Percentiles rank a stretch among this genome's conserved stretches.
Conservation (phyloP, 2,329 filamentous ascomycete genomes). For the Rhinocladiella mackenziei region DNA sequence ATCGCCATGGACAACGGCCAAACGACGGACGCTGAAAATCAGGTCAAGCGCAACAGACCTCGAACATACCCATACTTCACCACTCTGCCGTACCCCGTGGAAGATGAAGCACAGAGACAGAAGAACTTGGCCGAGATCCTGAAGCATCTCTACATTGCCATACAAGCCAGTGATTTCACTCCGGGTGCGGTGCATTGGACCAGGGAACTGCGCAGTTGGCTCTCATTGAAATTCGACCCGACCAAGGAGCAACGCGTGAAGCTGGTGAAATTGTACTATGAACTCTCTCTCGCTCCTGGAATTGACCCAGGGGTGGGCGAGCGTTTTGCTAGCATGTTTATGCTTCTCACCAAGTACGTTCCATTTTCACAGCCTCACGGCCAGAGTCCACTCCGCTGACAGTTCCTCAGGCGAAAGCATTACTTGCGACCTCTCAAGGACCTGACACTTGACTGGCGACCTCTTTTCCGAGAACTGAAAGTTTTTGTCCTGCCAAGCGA, state of each 20-base stretch:
- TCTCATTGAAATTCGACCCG: constrained; percentile 95
- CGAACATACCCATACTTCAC: constrained; percentile 91
- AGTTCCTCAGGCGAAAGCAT: constrained; percentile 71
- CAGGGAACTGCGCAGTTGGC: constrained; percentile 89
- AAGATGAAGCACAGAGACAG: constrained; percentile 73
- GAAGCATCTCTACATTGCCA: constrained; percentile 85
- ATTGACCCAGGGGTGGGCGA: constrained; percentile 78
- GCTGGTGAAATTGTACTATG: constrained; percentile 88
- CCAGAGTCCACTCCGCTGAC: constrained; percentile 27
- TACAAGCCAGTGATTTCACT: constrained; percentile 89
- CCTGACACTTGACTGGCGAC: constrained; percentile 86
- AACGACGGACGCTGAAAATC: constrained; percentile 46
- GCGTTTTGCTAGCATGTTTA: constrained; percentile 94
- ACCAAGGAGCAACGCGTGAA: constrained; percentile 76
- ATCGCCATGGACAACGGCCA: constrained; percentile 47
- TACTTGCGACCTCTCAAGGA: constrained; percentile 89
- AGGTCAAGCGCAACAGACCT: constrained; percentile 67
- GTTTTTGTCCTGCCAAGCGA: constrained; percentile 83
- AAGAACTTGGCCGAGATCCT: constrained; percentile 79
- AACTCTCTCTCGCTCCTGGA: constrained; percentile 84
- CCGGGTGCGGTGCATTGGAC: constrained; percentile 96
- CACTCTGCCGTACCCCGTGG: constrained; percentile 82
- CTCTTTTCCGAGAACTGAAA: constrained; percentile 89
- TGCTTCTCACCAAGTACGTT: constrained; percentile 84
- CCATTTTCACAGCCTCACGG: not conserved